These are phyloP conservation scores for Aphanomyces stellatus DNA, from an alignment of 352 stramenopile genomes.

Conservation along the genomic window DNA sequence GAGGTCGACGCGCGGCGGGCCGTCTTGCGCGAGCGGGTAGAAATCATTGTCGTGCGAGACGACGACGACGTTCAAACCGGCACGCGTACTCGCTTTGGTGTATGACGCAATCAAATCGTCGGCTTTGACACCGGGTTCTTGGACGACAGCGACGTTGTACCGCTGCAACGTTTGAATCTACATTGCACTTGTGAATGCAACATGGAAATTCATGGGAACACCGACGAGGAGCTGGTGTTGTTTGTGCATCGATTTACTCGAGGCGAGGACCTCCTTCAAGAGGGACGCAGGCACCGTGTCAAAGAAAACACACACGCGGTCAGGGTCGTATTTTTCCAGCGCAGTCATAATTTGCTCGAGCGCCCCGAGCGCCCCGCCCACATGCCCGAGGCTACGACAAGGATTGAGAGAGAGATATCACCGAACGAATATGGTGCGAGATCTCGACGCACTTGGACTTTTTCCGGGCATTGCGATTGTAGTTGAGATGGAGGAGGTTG, in stretches of 20 bases:
- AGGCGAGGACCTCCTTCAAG: too few relatives aligned
- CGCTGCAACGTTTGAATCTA: too few relatives aligned
- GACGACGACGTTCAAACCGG: slow-evolving; percentile 41
- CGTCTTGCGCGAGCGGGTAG: slow-evolving; percentile 41
- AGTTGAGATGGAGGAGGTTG: slow-evolving; percentile 54
- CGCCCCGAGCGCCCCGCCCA: slow-evolving; percentile 35
- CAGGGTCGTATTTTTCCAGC: slow-evolving; percentile 34
- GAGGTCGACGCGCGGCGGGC: slow-evolving; percentile 26
- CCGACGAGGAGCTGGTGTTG: slow-evolving; percentile 36
- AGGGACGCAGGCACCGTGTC: slow-evolving; percentile 39
- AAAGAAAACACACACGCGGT: slow-evolving; percentile 53
- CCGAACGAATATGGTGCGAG: too few relatives aligned
- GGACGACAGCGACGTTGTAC: slow-evolving; percentile 23
- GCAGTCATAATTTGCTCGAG: slow-evolving; percentile 38
- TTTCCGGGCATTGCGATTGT: too few relatives aligned
- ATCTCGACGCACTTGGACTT: too few relatives aligned
- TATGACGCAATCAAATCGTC: slow-evolving; percentile 67
- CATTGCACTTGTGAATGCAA: too few relatives aligned
- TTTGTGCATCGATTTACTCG: too few relatives aligned
- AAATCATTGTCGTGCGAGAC: slow-evolving; percentile 70
- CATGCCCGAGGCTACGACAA: too few relatives aligned
- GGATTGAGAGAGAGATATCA: too few relatives aligned
- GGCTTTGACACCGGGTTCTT: slow-evolving; percentile 44
- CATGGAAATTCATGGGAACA: neutral
- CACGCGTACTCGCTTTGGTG: slow-evolving; percentile 28